Conservation (phyloP, 2,329 filamentous ascomycete species). For the Colletotrichum costaricense region DNA sequence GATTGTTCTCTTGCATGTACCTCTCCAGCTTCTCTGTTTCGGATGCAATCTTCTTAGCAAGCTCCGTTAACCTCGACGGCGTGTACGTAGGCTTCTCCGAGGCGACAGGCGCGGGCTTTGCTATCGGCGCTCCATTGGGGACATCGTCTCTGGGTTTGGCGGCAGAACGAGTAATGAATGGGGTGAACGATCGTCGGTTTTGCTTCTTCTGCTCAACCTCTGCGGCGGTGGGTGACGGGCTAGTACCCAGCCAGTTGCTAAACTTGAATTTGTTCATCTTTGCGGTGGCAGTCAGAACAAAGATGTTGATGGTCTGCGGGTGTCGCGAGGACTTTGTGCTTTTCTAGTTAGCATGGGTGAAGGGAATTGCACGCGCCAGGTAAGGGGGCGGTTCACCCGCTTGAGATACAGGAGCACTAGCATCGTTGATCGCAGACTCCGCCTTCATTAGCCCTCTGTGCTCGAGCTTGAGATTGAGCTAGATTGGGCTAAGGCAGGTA, state of each 20-base stretch:
- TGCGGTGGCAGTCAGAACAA: background rate
- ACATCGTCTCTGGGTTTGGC: background rate
- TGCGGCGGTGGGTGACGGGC: constrained; percentile 33
- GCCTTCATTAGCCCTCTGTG: background rate
- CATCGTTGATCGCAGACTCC: background rate
- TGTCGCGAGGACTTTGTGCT: background rate
- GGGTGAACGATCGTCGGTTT: constrained; percentile 47
- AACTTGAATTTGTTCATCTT: constrained; percentile 47
- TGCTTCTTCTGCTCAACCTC: constrained; percentile 47
- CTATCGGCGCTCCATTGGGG: background rate
- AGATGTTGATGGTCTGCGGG: background rate
- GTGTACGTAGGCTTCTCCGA: background rate
- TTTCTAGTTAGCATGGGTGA: background rate
- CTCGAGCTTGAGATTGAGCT: background rate
- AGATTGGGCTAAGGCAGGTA: background rate
- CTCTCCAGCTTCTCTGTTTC: constrained; percentile 62
- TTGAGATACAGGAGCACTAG: background rate
- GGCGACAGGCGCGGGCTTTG: background rate
- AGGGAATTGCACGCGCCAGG: background rate
- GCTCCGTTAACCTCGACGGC: constrained; percentile 53
- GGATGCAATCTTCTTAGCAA: constrained; percentile 59
- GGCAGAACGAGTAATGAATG: constrained; percentile 37
- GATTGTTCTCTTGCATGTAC: constrained; percentile 56
- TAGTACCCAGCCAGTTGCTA: constrained; percentile 48
- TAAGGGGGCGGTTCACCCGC: background rate